Conservation (phyloP, 768 basidiomycete species). For the Lentinus brumalis region DNA sequence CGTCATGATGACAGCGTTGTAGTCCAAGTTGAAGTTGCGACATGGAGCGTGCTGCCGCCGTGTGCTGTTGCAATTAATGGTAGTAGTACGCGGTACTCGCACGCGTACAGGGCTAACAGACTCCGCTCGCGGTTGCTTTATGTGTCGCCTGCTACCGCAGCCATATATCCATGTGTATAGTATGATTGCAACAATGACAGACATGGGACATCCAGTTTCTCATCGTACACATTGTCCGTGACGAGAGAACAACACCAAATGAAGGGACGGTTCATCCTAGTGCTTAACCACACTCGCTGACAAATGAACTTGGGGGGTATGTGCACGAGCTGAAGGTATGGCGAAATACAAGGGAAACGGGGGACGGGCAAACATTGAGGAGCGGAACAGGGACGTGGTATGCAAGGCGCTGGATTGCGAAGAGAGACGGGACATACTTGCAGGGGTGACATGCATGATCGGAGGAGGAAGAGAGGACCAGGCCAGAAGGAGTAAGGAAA, state of each 20-base stretch:
- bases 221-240: neutral
- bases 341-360: neutral
- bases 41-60: too few relatives aligned
- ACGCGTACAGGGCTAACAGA: too few relatives aligned
- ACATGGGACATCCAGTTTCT: too few relatives aligned
- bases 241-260: slow-evolving; percentile 1
- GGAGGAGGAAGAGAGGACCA: neutral
- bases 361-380: neutral
- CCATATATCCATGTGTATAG: too few relatives aligned
- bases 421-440: neutral
- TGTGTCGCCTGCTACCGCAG: too few relatives aligned
- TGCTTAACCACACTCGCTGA: neutral
- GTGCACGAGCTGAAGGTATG: slow-evolving; percentile 19
- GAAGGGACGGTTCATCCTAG: slow-evolving; percentile 6
- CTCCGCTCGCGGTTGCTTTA: too few relatives aligned
- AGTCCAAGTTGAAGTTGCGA: too few relatives aligned
- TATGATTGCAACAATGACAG: too few relatives aligned
- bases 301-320: slow-evolving; percentile 12
- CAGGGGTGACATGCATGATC: neutral
- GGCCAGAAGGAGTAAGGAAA: neutral
- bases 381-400: neutral
- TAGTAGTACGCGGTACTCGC: too few relatives aligned
- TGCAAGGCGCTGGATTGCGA: too few relatives aligned
- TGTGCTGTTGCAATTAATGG: too few relatives aligned
- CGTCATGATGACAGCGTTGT: neutral